Evolutionary conservation across 768 basidiomycete genomes (phyloP), one percentile per base, ranked within the genome.

Genomic region (Clavaria fumosa): DNA sequence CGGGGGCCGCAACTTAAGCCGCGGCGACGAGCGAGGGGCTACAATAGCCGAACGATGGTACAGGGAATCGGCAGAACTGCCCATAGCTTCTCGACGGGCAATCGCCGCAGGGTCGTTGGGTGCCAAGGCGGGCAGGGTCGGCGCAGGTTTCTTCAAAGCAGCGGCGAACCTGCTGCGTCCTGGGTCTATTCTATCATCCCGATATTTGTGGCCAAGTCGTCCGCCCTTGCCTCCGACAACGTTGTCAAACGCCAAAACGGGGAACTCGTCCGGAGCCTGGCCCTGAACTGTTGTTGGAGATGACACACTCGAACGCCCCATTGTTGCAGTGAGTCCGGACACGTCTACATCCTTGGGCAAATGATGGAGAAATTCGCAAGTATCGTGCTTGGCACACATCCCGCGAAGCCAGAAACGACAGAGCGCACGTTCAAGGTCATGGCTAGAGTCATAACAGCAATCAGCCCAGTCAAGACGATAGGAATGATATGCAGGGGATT

Each of bases 381-480:
- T 74, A 40, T 93, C 90, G 38, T 90, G 84, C 56, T 99, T 99
- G 21, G 91, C 86, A 52, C 95, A 99, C 31, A 89, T 89, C 4
- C 93, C 93, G 35, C 91, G 74, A 21, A 99, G 69, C 95, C 95
- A 99, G 64, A 99, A 99, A 23, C 95, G 80, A 60, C 84, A 90
- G 15, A 96, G 56, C 1, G 91, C 91, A 28, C 91, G 74, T 55
- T 96, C 91, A 3, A 95, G 70, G 50, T 96, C 91, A 53, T 95
- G 91, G 48, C 91, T 95, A 47, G 3, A 34, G 38, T 28, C 9
- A 14, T 9, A 9, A 28, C 26, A 9, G 9, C 9, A 9, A 28
- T 9, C 9, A 9, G 14, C 14, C 14, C 26, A 28, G 26, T 28
- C 9, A 28, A 9, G 14, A 9, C 26, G 9, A 9, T 14, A 28